Conservation (phyloP, 164 flowering plant genomes). For the Cinnamomum chago region DNA sequence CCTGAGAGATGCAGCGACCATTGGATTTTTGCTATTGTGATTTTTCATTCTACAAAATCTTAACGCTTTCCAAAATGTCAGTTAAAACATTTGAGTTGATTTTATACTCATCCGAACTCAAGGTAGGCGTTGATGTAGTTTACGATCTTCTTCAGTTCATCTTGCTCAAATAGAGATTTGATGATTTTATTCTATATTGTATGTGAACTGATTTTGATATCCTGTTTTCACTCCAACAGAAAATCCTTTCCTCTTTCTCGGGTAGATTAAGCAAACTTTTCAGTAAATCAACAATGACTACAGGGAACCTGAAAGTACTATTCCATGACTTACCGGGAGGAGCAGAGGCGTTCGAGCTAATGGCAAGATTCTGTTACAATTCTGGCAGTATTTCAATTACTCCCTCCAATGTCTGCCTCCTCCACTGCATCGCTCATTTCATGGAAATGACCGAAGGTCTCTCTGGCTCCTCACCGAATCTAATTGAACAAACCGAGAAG, state of each 20-base stretch:
- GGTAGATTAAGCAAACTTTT: conserved; percentile 39
- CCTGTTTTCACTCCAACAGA: conserved; percentile 11
- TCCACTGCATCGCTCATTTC: conserved; percentile 37
- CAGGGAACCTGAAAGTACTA: conserved; percentile 31
- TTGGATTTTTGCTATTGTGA: too few species aligned
- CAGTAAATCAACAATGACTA: conserved; percentile 10
- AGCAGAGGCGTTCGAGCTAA: conserved; percentile 54
- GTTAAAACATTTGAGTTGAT: too few species aligned
- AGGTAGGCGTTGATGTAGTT: not conserved
- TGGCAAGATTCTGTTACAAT: conserved; percentile 56
- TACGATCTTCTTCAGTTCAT: not conserved
- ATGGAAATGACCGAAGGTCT: conserved; percentile 43
- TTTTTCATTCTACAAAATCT: too few species aligned
- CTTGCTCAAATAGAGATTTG: not conserved
- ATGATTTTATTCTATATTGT: not conserved
- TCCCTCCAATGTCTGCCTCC: conserved; percentile 35
- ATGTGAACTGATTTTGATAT: not conserved
- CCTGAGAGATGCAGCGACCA: too few species aligned
- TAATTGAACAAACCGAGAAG: conserved; percentile 38
- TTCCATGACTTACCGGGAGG: conserved; percentile 62
- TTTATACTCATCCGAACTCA: too few species aligned
- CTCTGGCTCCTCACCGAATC: conserved; percentile 12
- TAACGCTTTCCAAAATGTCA: too few species aligned
- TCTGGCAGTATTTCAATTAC: conserved; percentile 35
- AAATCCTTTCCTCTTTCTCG: conserved; percentile 35